Evolutionary conservation across 371 early-diverging fungal genomes (phyloP), one percentile per base, ranked within the genome.

Genomic region (Phascolomyces articulosus): DNA sequence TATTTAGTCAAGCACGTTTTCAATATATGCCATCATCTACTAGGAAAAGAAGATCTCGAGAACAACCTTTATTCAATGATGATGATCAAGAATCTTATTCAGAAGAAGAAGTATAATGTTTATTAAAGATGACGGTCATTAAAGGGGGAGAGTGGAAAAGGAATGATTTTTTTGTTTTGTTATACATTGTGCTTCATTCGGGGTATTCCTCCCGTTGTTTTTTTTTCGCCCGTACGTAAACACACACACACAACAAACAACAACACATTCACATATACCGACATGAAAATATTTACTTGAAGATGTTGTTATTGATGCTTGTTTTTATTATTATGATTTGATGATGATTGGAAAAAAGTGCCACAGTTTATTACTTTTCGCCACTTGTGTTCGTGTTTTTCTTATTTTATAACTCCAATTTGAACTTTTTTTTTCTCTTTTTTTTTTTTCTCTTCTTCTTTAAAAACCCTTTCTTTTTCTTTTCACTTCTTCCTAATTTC

Each of bases 181-280:
- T 51, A 51, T 51, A 51, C 51, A 51, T 51, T 62, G 63, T 62
- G 63, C 63, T 62, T 51, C 63, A 55, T 41, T 31, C 38, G 63
- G 63, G 63, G 40, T 13, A 18, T 38, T n/a, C 48, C 55, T 48
- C 62, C 51, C 51, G 51, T 51, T 23, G 4, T n/a, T 16, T 44
- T 28, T 54, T 38, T 62, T 47, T 51, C 63, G 63, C 63, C 63
- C 31, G n/a, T n/a, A n/a, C n/a, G n/a, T n/a, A n/a, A n/a, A 51
- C 47, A 16, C 47, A 9, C 34, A 34, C 34, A 34, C 34, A 34
- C 11, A 34, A 34, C 44, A 60, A 28, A 40, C 60, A 34, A 34
- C 34, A 34, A 34, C 34, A 34, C 6, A 34, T 34, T 9, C n/a
- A n/a, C n/a, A 34, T 11, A 34, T 9, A 34, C 34, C 34, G 34